Conservation (phyloP, 345 rosid species). For the Mercurialis annua region DNA sequence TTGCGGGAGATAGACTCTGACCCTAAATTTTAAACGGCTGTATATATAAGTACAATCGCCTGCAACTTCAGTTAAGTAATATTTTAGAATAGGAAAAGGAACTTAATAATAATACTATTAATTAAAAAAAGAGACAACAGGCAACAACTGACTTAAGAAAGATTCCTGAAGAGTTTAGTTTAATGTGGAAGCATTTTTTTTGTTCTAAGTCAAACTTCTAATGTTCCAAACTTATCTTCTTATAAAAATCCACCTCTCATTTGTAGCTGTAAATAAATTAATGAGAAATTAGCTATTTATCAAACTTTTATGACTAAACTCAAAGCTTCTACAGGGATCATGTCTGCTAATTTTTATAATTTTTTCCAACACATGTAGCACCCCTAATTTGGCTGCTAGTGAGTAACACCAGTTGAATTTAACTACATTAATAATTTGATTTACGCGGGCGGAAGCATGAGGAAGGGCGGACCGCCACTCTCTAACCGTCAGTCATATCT, state of each 20-base stretch:
- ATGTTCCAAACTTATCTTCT: neutral
- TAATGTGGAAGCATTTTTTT: slow-evolving; percentile 23
- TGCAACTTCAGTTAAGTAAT: too few species aligned
- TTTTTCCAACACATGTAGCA: neutral
- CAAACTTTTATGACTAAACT: neutral
- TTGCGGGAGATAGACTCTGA: too few species aligned
- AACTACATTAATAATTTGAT: too few species aligned
- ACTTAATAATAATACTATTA: neutral
- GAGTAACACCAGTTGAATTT: neutral
- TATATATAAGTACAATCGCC: too few species aligned
- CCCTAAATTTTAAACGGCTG: too few species aligned
- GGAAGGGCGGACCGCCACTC: too few species aligned
- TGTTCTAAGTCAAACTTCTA: slow-evolving; percentile 28
- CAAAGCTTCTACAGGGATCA: slow-evolving; percentile 15
- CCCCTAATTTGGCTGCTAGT: neutral
- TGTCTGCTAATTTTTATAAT: slow-evolving; percentile 2
- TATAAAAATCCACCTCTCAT: slow-evolving; percentile 13
- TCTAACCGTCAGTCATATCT: too few species aligned
- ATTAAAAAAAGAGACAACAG: slow-evolving; percentile 13
- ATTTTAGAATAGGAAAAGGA: too few species aligned
- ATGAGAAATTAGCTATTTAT: neutral
- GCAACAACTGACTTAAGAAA: slow-evolving; percentile 24
- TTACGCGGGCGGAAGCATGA: too few species aligned
- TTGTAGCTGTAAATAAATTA: neutral
- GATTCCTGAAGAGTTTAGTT: slow-evolving; percentile 29